Evolutionary conservation across 768 basidiomycete genomes (phyloP), one percentile per base, ranked within the genome.

Genomic region (Hemileccinum rubropunctum): DNA sequence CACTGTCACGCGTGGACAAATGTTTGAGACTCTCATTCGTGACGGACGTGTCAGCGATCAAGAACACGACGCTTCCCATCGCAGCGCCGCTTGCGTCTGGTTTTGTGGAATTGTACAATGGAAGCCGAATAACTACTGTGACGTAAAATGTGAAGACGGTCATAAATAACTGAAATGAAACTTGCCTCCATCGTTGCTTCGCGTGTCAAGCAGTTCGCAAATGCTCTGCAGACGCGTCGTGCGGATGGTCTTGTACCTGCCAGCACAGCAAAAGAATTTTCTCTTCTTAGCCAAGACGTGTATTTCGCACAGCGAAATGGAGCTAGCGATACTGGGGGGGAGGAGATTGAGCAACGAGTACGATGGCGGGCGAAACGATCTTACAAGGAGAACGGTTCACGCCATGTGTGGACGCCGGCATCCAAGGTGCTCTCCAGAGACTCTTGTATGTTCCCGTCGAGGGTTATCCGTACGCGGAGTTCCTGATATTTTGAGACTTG

Each of bases 101-200:
- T 64, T 45, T 66, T 42, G 54, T 60, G 58, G 60, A 58, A 58
- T 65, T 57, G 51, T 58, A 65, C 58, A 65, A 67, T 67, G 64
- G 64, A 65, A 65, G 64, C 21, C 50, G 63, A 33, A 65, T 45
- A n/a, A 32, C 64, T 65, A 39, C 26, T 34, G 36, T 62, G 62
- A 65, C 64, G 64, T 65, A 65, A 65, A 62, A 30, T 46, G 44
- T 62, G 26, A 67, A 56, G 50, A 58, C 14, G 47, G 56, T 58
- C 58, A 65, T 60, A 61, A 60, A 56, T 54, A 54, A 44, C 56
- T 62, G 30, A 65, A 63, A 67, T 65, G 65, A 65, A 60, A 53
- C 64, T 47, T 56, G 48, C 64, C 63, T 49, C 62, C 65, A 51
- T 45, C 30, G 56, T 42, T 54, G 47, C 47, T 58, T 66, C 62